Conservation (phyloP, 768 basidiomycete species). For the Phlebiopsis gigantea region DNA sequence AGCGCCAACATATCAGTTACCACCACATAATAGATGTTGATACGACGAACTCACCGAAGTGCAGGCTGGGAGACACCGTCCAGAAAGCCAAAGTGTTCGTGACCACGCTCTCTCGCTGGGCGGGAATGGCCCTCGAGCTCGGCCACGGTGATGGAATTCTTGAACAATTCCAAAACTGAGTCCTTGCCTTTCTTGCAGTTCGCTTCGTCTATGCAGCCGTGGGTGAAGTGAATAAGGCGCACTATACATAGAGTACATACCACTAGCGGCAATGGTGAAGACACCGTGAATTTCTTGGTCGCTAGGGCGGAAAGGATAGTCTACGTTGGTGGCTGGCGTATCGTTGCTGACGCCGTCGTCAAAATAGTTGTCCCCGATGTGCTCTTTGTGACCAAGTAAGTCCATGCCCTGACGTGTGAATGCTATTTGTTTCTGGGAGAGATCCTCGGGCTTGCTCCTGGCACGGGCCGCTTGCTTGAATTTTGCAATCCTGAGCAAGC, state of each 20-base stretch:
- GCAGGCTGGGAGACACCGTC: background rate
- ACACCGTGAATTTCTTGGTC: background rate
- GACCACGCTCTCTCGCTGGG: background rate
- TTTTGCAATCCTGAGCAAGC: background rate
- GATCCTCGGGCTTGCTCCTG: background rate
- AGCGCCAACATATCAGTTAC: background rate
- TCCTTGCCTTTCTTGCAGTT: background rate
- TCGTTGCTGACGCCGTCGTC: background rate
- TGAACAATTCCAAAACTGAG: background rate
- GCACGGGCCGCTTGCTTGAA: no score
- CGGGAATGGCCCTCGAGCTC: background rate
- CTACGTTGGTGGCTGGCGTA: background rate
- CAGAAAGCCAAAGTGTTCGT: background rate
- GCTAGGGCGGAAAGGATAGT: background rate
- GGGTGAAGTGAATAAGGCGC: background rate
- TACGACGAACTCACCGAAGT: background rate
- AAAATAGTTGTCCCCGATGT: background rate
- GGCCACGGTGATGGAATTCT: background rate
- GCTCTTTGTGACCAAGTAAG: background rate
- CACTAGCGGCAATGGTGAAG: background rate
- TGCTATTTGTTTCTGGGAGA: background rate
- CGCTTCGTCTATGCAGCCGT: background rate
- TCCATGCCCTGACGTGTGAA: background rate
- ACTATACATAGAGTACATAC: background rate
- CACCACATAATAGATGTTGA: no score